Evolutionary conservation across 2,329 filamentous ascomycete genomes (phyloP), one percentile per base, ranked within the genome.

Genomic region (Thermothelomyces thermophilus): DNA sequence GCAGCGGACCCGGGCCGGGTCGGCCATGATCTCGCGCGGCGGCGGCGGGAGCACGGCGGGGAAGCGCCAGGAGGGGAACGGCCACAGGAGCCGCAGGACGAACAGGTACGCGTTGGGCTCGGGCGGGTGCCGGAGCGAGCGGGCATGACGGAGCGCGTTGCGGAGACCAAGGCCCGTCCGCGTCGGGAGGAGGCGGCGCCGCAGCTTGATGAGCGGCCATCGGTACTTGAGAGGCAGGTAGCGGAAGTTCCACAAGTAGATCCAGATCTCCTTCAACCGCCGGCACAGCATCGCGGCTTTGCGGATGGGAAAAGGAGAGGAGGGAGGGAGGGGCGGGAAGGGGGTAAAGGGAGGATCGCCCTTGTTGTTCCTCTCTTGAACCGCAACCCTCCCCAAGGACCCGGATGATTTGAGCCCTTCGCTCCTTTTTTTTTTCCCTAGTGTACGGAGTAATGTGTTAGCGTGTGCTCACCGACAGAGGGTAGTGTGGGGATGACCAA

Each of bases 211-310:
- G 9, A 47, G 48, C 2, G 36, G 48, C 48, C 45, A 47, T 5
- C 36, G 36, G 22, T 47, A 41, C 28, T 45, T 44, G 36, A 50
- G 48, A 1, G 42, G 36, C 13, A 47, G 26, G 14, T 47, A 47
- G 36, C 45, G 45, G 28, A 47, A 47, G 36, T 47, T 47, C 45
- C 45, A 47, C 17, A 47, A 16, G 28, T 47, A 47, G 36, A 34
- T n/a, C 8, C 33, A 17, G 14, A 41, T 24, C n/a, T 11, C 28
- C 26, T 42, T 42, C 26, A 42, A 16, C 16, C 40, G 40, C 20
- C 31, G 40, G 26, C 40, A 42, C 16, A 42, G 26, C 28, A 33
- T 33, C 17, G n/a, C 16, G 31, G 26, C 30, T 10, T n/a, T n/a
- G n/a, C n/a, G n/a, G n/a, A n/a, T n/a, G n/a, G 28, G 16, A 28